Evolutionary conservation across 2,329 filamentous ascomycete species (phyloP), one percentile per base, ranked within the genome.

Genomic region (Harringtonia aguacate): DNA sequence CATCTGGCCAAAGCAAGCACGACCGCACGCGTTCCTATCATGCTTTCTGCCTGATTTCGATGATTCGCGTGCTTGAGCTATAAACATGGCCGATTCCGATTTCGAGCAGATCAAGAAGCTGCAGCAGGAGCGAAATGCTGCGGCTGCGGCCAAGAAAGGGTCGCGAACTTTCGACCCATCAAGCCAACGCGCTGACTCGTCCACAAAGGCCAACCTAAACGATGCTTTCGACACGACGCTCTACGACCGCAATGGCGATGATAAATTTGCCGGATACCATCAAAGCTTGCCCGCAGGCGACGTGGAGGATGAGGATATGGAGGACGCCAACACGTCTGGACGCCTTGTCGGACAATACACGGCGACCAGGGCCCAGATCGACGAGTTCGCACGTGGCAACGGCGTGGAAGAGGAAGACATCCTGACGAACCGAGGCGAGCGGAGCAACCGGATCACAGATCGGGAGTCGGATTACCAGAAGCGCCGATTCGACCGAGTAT

Each of bases 401-500:
- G 89, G 86, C 36, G 86, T 90, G 22, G 90, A 94, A 60, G 90
- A 95, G 65, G 87, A 90, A 47, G 94, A 98, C 57, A 82, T 90
- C 8, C 71, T 98, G 50, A 74, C 88, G 41, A 85, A 84, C 36
- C 79, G 82, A 53, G 75, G 77, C 53, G 92, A 97, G 69, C 86
- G 90, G 66, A 86, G 87, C 61, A 88, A 84, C 46, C 82, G 90
- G 55, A 97, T 98, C 58, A 73, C 82, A 48, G 90, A 94, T 59
- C 84, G 92, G 56, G 90, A 97, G 69, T 94, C 88, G 50, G 90
- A 97, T 59, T 98, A 98, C 61, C 94, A 98, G 66, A 95, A 94
- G 67, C 86, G 89, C 52, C 81, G 89, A 47, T 94, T 94, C 62
- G 82, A 95, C 60, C 87, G 92, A 49, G 81, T 78, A 42, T 72